These are phyloP conservation scores for Aechmea fasciata DNA, from an alignment of 176 grass and related monocot genomes.

Conservation along the genomic window DNA sequence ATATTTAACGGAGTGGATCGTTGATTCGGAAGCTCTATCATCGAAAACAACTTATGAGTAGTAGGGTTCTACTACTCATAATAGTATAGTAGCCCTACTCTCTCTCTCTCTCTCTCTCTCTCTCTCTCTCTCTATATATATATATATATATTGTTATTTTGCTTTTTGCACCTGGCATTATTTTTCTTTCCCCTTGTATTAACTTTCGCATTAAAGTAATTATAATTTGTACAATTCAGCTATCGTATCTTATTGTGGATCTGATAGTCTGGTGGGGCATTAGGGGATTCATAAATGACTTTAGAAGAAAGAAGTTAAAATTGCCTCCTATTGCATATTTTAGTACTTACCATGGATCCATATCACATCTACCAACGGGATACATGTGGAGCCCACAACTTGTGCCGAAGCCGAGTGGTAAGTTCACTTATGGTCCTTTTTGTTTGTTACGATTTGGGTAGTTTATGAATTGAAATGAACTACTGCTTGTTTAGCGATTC, in stretches of 20 bases:
- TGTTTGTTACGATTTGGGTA: background rate
- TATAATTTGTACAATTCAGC: constrained; percentile 40
- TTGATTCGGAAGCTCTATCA: too few species aligned
- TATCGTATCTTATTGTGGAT: constrained; percentile 92
- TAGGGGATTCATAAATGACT: constrained; percentile 92
- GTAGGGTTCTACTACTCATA: too few species aligned
- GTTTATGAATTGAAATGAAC: background rate
- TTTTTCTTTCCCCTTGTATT: background rate
- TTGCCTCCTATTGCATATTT: constrained; percentile 93
- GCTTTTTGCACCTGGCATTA: background rate
- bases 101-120: too few species aligned
- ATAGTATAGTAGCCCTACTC: too few species aligned
- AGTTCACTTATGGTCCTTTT: constrained; percentile 13
- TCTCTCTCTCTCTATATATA: too few species aligned
- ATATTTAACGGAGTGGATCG: too few species aligned
- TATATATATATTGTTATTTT: background rate
- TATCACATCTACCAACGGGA: constrained; percentile 96
- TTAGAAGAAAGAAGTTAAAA: constrained; percentile 86
- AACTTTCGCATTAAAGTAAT: constrained; percentile 24
- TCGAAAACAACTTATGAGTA: too few species aligned
- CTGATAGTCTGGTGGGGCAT: constrained; percentile 95
- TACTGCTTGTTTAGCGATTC: background rate
- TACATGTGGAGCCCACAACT: constrained; percentile 97
- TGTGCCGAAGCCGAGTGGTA: constrained; percentile 86
- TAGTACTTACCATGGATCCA: constrained; percentile 96